Evolutionary conservation across 2,329 filamentous ascomycete genomes (phyloP).

Genomic region (Diaporthe sp.): DNA sequence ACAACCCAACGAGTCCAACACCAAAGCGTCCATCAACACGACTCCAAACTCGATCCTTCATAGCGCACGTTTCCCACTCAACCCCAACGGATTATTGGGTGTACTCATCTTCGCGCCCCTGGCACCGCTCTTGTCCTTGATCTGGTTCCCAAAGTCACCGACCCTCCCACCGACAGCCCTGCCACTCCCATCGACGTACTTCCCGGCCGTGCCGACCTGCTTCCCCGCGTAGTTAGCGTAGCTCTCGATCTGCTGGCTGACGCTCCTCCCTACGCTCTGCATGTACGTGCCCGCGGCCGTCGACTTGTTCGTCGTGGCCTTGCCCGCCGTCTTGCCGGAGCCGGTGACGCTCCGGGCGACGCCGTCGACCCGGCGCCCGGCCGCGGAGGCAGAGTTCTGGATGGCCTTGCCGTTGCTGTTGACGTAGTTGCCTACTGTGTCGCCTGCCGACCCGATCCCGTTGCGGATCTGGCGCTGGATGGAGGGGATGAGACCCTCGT

Average conservation of each 20-base stretch:
- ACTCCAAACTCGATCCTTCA: not conserved
- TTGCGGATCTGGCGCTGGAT: conserved; percentile 36
- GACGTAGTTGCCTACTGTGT: conserved; percentile 37
- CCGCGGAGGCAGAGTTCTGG: conserved; percentile 28
- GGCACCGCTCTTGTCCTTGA: conserved; percentile 36
- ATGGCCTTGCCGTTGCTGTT: conserved; percentile 37
- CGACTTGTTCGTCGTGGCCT: conserved; percentile 15
- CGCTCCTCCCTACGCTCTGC: conserved; percentile 25
- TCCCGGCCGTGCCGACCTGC: conserved; percentile 31
- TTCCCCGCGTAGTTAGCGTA: conserved; percentile 31
- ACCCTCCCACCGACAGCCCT: conserved; percentile 35
- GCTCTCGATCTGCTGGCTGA: conserved; percentile 30
- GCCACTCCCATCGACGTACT: conserved; percentile 34
- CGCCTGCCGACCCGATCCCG: conserved; percentile 33
- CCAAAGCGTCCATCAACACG: not conserved
- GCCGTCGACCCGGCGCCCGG: conserved; percentile 31
- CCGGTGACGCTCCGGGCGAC: conserved; percentile 34
- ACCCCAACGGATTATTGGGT: conserved; percentile 31
- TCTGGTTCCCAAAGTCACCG: conserved; percentile 34
- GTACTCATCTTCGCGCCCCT: conserved; percentile 38
- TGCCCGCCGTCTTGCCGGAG: conserved; percentile 36
- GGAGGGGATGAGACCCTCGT: conserved; percentile 37
- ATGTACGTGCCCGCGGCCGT: conserved; percentile 23
- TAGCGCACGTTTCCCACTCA: conserved; percentile 34
- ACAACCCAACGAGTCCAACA: not conserved